Base-by-base conservation (phyloP, 352 stramenopile genomes). In the Nothophytophthora sp. region DNA sequence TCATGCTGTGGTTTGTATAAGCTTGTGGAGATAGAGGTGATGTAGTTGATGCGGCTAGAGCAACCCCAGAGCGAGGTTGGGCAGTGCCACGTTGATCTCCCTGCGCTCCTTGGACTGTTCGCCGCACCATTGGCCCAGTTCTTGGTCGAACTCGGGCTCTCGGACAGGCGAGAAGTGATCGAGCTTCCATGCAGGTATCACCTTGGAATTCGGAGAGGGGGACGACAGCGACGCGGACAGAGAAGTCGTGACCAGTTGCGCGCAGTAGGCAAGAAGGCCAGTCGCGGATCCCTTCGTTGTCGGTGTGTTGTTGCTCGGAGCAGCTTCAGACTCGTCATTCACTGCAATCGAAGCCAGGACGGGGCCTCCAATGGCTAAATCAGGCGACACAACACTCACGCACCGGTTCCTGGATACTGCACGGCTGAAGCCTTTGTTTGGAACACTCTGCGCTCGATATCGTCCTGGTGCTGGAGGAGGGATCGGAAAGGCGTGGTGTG, bases 181-280 rank as follows among this genome's bases (percentile, higher is more conserved):
- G 23, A 32, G 8, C 49, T 59, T 67, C 70, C 72, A 86, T 15
- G 52, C 48, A 8, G 72, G 60, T 13, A 57, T 55, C 6, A 73
- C 54, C 50, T 73, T 81, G 27, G 48, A 50, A 8, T 55, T 62
- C 15, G 62, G 47, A 22, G 49, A 65, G 4, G 48, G 33, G 2
- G 46, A 59, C n/a, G 35, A 50, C 9, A 29, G 45, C 12, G 57
- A 41, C 18, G 58, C 28, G 22, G 55, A 10, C 33, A 66, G 41
- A 11, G 64, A 70, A 2, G 65, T 68, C 13, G 56, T 46, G 25
- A 82, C 43, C 0, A 85, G 36, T 38, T 79, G 70, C 16, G 70
- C 50, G 30, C 68, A 85, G 50, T 67, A 80, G 10, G 74, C 53
- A 19, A 84, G 28, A 3, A 84, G 43, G 6, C 41, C 46, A 22